These are phyloP conservation scores for Arthroderma sp. DNA, from an alignment of 2,329 filamentous ascomycete genomes.

Conservation along the genomic window DNA sequence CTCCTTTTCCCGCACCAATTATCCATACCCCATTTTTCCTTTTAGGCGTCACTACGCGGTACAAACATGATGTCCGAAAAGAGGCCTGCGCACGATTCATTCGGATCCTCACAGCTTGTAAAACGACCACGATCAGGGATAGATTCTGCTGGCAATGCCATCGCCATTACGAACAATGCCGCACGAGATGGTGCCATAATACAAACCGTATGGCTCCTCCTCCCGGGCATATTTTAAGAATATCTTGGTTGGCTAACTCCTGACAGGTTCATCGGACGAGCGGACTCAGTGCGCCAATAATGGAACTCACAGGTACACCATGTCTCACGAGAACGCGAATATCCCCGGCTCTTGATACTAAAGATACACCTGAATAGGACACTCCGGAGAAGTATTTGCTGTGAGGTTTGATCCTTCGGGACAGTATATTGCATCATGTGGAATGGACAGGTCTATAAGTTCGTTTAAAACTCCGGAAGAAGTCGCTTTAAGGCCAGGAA, in stretches of 20 bases:
- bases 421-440: conserved; percentile 80
- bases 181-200: conserved; percentile 50
- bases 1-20: too few relatives aligned
- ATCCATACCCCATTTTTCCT: too few relatives aligned
- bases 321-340: not conserved
- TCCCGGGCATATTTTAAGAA: too few relatives aligned
- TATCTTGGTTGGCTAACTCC: not conserved
- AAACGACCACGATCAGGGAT: conserved; percentile 65
- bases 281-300: conserved; percentile 74
- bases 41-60: not conserved
- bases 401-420: conserved; percentile 82
- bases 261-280: conserved; percentile 63
- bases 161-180: conserved; percentile 45
- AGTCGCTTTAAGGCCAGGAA: not conserved
- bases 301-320: conserved; percentile 69
- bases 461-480: conserved; percentile 22
- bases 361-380: conserved; percentile 28
- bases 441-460: conserved; percentile 89
- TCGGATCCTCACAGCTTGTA: conserved; percentile 61
- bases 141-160: conserved; percentile 40
- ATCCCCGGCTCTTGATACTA: not conserved
- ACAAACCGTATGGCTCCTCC: conserved; percentile 43
- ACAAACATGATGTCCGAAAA: conserved; percentile 73
- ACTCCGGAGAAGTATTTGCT: conserved; percentile 73
- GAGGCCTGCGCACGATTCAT: conserved; percentile 73